Base-by-base conservation (phyloP, 768 basidiomycete genomes). In the Coprinopsis marcescibilis region DNA sequence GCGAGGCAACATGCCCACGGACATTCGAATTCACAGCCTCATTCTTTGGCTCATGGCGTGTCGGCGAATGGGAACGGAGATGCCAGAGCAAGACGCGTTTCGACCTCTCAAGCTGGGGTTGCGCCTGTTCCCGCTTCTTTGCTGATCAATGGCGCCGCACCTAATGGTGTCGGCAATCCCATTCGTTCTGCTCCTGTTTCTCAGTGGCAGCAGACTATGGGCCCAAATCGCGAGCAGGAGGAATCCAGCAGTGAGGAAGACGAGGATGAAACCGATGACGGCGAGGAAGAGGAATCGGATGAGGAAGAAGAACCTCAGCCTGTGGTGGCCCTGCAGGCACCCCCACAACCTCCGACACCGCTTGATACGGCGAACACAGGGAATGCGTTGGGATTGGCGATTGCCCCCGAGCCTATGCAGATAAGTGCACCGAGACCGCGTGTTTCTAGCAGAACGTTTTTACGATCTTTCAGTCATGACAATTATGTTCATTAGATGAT, bases 401-500 rank as follows among this genome's bases (percentile, higher is more conserved):
- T 25, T 14, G 30, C 34, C n/a, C 45, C 11, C 21, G 49, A 39
- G 55, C 55, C 20, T 54, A 51, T 46, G 54, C 59, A 12, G 63
- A 66, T 50, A 60, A 64, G 12, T 56, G 14, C 67, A 4, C 69
- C 67, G 1, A 65, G 60, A 17, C 69, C 69, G 8, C 54, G 62
- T 19, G 54, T 58, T 4, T 56, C 65, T 3, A 59, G 51, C 32
- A 54, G 53, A 15, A 35, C 49, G 34, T 63, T 68, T 45, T 52
- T 68, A 50, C 53, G 65, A 34, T 62, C 65, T 12, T 67, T 61
- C 52, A 65, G 60, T 48, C 50, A 53, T 25, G 64, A 63, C 20
- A 45, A 27, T 43, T 49, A 40, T 21, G 15, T 23, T 11, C 8
- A 8, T n/a, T 32, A 32, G 30, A 32, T 37, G 10, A 37, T 37